These are phyloP conservation scores for Heterobasidion parviporum DNA, from an alignment of 1,284 basidiomycete genomes.

Conservation along the genomic window DNA sequence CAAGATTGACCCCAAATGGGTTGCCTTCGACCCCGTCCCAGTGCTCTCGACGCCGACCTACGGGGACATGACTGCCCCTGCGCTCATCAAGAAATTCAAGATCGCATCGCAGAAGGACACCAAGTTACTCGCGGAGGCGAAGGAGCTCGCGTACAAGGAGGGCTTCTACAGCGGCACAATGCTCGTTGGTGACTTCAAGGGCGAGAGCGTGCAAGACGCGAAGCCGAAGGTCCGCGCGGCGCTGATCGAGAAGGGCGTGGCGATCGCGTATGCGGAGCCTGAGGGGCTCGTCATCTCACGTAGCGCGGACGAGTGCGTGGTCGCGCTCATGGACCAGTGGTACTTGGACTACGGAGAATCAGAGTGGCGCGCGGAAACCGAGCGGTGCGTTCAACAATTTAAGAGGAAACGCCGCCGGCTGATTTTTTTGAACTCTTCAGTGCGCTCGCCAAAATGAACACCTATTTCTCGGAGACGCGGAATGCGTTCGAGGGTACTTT, in stretches of 20 bases:
- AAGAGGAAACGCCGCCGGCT: constrained; percentile 3
- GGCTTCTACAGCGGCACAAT: constrained; percentile 95
- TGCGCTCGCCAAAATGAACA: constrained; percentile 81
- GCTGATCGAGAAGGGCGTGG: constrained; percentile 76
- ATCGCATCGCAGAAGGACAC: constrained; percentile 94
- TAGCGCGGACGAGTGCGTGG: constrained; percentile 93
- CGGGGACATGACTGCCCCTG: constrained; percentile 88
- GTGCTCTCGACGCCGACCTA: constrained; percentile 88
- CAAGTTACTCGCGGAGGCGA: constrained; percentile 91
- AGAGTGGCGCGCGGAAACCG: constrained; percentile 79
- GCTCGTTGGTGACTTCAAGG: constrained; percentile 86
- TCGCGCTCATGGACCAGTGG: constrained; percentile 99
- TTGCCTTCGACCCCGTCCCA: constrained; percentile 77
- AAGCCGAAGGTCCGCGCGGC: constrained; percentile 84
- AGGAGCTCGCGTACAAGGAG: constrained; percentile 98
- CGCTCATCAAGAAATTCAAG: constrained; percentile 84
- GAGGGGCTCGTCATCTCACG: constrained; percentile 89
- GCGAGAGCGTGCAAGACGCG: constrained; percentile 81
- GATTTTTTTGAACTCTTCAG: constrained; percentile 27
- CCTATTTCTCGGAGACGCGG: constrained; percentile 83
- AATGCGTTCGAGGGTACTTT: constrained; percentile 90
- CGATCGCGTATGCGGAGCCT: constrained; percentile 92
- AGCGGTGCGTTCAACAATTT: constrained; percentile 49
- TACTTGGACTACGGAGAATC: constrained; percentile 97
- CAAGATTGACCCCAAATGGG: constrained; percentile 91